Conservation (phyloP, 805 yeast species). For the Wickerhamiella galacta region DNA sequence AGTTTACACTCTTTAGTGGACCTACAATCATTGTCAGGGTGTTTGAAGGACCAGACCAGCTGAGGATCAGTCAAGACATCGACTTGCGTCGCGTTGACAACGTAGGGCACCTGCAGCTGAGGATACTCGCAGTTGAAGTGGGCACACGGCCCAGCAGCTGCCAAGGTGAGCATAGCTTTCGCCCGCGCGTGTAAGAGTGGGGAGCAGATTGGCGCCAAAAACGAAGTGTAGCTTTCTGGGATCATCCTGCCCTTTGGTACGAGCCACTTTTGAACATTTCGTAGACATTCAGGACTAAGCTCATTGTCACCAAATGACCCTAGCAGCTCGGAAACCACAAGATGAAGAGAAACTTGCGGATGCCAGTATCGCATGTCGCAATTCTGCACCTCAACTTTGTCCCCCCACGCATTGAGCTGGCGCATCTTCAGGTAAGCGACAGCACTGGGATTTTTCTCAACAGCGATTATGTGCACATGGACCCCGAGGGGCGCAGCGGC, state of each 20-base stretch:
- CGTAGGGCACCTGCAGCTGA: constrained; percentile 27
- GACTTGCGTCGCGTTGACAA: constrained; percentile 26
- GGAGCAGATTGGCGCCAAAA: constrained; percentile 48
- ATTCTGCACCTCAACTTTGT: constrained; percentile 32
- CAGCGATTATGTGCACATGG: constrained; percentile 30
- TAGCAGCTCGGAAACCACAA: constrained; percentile 64
- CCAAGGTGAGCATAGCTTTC: not conserved
- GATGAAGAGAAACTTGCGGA: constrained; percentile 27
- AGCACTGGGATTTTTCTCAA: constrained; percentile 61
- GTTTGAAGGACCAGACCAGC: constrained; percentile 45
- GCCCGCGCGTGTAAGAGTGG: constrained; percentile 29
- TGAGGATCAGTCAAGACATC: constrained; percentile 30
- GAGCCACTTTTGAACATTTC: constrained; percentile 24
- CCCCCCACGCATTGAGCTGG: constrained; percentile 25
- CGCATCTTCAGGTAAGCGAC: constrained; percentile 30
- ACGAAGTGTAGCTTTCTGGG: constrained; percentile 43
- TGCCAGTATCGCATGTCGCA: constrained; percentile 44
- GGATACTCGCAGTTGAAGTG: not conserved
- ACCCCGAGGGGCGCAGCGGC: constrained; percentile 23
- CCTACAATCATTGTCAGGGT: constrained; percentile 25
- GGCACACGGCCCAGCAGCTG: not conserved
- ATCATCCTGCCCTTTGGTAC: constrained; percentile 39
- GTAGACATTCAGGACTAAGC: constrained; percentile 66
- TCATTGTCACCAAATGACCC: constrained; percentile 94
- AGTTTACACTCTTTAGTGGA: constrained; percentile 15